Evolutionary conservation across 1,139 yeast genomes (phyloP).

Genomic region (Yamadazyma aaseri): DNA sequence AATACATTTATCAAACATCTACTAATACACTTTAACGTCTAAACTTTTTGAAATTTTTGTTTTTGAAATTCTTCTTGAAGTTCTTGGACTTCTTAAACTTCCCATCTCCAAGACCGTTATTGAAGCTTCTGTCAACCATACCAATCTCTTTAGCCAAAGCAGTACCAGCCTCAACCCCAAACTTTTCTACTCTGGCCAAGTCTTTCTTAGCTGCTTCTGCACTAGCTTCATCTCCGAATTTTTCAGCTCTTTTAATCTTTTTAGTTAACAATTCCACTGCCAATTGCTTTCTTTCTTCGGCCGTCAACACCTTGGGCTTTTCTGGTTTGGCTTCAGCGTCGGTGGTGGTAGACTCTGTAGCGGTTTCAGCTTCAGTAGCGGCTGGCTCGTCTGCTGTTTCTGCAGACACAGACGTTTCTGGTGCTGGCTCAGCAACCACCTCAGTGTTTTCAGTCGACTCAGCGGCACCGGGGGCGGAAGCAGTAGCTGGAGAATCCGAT

Average conservation of each 20-base stretch:
- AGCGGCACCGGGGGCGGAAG: slow-evolving; percentile 17
- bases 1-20: too few relatives aligned
- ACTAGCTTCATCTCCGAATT: slow-evolving; percentile 66
- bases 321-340: slow-evolving; percentile 21
- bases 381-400: slow-evolving; percentile 12
- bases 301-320: slow-evolving; percentile 45
- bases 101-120: slow-evolving; percentile 17
- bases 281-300: slow-evolving; percentile 68
- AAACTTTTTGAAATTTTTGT: slow-evolving; percentile 9
- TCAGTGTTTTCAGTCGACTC: slow-evolving; percentile 5
- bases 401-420: slow-evolving; percentile 6
- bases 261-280: slow-evolving; percentile 69
- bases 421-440: slow-evolving; percentile 9
- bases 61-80: slow-evolving; percentile 13
- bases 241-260: slow-evolving; percentile 70
- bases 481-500: slow-evolving; percentile 15
- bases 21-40: slow-evolving; percentile 1
- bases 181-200: slow-evolving; percentile 72
- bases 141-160: slow-evolving; percentile 70
- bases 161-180: slow-evolving; percentile 74
- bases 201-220: slow-evolving; percentile 57
- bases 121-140: slow-evolving; percentile 38
- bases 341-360: slow-evolving; percentile 15
- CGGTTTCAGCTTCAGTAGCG: slow-evolving; percentile 15
- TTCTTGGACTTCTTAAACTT: slow-evolving; percentile 17